Conservation (phyloP, 163 green algal genomes). For the Chloromonas sp. region DNA sequence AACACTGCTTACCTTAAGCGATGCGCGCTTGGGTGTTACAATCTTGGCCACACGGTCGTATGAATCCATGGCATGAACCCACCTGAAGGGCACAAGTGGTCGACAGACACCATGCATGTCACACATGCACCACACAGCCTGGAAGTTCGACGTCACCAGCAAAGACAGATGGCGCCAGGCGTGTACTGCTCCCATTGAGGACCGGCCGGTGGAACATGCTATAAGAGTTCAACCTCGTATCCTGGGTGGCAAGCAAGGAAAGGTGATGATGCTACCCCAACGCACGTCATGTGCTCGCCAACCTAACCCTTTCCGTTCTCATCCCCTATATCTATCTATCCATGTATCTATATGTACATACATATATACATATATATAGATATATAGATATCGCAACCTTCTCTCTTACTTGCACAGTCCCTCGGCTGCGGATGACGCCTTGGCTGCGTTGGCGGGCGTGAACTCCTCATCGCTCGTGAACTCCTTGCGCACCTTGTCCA, state of each 20-base stretch:
- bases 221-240: too few species aligned
- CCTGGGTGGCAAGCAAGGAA: too few species aligned
- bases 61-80: constrained; percentile 53
- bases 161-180: too few species aligned
- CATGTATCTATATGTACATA: too few species aligned
- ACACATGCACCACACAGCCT: background rate
- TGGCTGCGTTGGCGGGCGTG: constrained; percentile 52
- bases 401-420: constrained; percentile 35
- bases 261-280: too few species aligned
- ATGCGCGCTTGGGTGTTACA: constrained; percentile 53
- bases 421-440: constrained; percentile 53
- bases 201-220: too few species aligned
- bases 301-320: too few species aligned
- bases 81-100: constrained; percentile 33
- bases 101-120: constrained; percentile 2
- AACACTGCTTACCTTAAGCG: constrained; percentile 30
- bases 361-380: too few species aligned
- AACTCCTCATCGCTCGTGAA: constrained; percentile 57
- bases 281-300: too few species aligned
- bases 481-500: constrained; percentile 55
- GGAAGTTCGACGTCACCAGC: background rate
- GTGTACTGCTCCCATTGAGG: too few species aligned
- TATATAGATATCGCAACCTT: too few species aligned
- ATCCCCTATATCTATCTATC: too few species aligned
- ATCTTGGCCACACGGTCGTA: constrained; percentile 50